Conservation (phyloP, 257 asterid species). For the Knoxia roxburghii region DNA sequence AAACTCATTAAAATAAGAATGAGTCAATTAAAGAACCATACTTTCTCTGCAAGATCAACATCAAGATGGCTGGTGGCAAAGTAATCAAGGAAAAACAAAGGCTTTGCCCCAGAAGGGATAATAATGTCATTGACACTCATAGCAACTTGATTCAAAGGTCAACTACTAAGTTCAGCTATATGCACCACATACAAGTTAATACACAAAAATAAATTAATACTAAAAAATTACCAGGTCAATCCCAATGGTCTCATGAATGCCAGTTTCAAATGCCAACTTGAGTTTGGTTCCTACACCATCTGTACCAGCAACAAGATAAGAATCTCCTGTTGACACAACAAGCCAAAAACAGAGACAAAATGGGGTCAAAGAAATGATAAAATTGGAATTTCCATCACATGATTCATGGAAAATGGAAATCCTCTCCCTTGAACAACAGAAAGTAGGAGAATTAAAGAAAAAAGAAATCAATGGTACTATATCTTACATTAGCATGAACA, state of each 20-base stretch:
- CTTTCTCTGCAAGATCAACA: constrained; percentile 97
- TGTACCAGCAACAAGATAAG: constrained; percentile 90
- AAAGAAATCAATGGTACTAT: too few species aligned
- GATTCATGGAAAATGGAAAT: constrained; percentile 3
- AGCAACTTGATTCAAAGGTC: constrained; percentile 57
- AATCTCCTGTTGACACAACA: constrained; percentile 53
- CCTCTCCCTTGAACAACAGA: background rate
- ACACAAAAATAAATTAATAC: too few species aligned
- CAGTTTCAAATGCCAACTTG: constrained; percentile 93
- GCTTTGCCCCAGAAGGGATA: constrained; percentile 95
- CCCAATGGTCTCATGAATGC: constrained; percentile 90
- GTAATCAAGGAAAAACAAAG: constrained; percentile 92
- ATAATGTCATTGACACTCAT: constrained; percentile 97
- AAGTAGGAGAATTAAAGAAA: background rate
- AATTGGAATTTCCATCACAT: background rate
- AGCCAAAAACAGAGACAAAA: background rate
- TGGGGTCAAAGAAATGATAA: background rate
- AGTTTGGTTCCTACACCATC: constrained; percentile 98
- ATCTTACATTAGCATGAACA: too few species aligned
- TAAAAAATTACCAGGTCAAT: constrained; percentile 69
- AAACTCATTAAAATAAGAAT: background rate
- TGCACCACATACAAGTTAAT: background rate
- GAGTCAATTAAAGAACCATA: constrained; percentile 9
- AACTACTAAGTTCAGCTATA: constrained; percentile 12
- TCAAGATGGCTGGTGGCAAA: constrained; percentile 87